phyloP scores from a whole-genome alignment of 2,329 filamentous ascomycete species.

The Bretziella fagacearum region DNA sequence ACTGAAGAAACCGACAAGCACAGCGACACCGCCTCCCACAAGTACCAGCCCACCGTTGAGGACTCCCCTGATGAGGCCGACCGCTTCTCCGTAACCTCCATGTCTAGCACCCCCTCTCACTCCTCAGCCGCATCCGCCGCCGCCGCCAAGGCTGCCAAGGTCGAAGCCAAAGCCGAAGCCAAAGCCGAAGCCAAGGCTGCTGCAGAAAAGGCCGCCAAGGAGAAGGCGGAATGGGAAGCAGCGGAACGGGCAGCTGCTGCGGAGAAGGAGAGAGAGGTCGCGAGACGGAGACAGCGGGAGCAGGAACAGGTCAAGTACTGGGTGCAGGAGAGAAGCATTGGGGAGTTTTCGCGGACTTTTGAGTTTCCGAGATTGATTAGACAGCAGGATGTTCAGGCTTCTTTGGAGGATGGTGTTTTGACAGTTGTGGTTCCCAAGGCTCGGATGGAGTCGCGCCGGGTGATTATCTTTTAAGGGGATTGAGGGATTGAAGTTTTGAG shows the following conservation, averaged over 20 bases:
- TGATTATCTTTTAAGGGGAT: slow-evolving; percentile 33
- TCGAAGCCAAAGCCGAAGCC: neutral
- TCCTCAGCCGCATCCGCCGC: slow-evolving; percentile 16
- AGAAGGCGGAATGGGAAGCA: slow-evolving; percentile 23
- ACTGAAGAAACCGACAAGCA: slow-evolving; percentile 44
- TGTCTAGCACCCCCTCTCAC: slow-evolving; percentile 16
- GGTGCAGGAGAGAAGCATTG: slow-evolving; percentile 48
- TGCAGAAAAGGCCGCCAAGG: slow-evolving; percentile 23
- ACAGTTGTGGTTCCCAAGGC: slow-evolving; percentile 49
- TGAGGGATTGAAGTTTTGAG: neutral
- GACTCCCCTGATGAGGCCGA: slow-evolving; percentile 27
- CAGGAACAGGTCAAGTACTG: slow-evolving; percentile 45
- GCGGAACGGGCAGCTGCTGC: slow-evolving; percentile 15
- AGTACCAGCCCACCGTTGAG: slow-evolving; percentile 41
- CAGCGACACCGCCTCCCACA: slow-evolving; percentile 43
- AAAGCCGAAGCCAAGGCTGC: slow-evolving; percentile 5
- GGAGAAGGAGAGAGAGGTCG: slow-evolving; percentile 2
- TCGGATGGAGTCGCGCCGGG: slow-evolving; percentile 37
- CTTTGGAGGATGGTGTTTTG: slow-evolving; percentile 48
- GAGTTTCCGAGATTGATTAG: slow-evolving; percentile 49
- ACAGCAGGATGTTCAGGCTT: slow-evolving; percentile 42
- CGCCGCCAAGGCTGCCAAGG: slow-evolving; percentile 17
- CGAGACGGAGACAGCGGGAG: slow-evolving; percentile 17
- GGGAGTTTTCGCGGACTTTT: slow-evolving; percentile 52
- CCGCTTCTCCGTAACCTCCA: slow-evolving; percentile 17